Evolutionary conservation across 2,329 filamentous ascomycete species (phyloP), one percentile per base, ranked within the genome.

Genomic region (Fusarium pilosicola): DNA sequence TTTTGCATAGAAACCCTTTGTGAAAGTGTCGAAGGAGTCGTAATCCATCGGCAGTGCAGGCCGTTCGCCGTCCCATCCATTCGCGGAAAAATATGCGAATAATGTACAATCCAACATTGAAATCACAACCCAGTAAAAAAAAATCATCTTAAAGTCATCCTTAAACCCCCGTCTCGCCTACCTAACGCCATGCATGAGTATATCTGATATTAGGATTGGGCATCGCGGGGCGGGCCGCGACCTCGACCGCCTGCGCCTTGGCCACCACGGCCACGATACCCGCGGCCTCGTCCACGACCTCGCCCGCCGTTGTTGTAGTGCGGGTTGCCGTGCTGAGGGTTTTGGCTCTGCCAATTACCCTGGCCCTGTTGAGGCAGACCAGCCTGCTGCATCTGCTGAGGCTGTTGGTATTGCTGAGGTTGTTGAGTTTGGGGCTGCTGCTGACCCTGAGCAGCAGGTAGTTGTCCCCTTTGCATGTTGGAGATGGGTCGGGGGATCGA

Each of bases 401-500:
- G 74, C 63, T 80, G 73, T 46, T 79, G 77, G 28, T 69, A 73
- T 70, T 70, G 74, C 65, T 68, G 79, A 66, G 79, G 78, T 28
- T 76, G 75, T 75, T 80, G 80, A 30, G 36, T 55, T 74, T 80
- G 80, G 32, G 46, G 28, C 65, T 80, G 80, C 69, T 80, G 78
- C 30, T 77, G 75, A 62, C 77, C 80, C 76, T 80, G 80, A 28
- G 51, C 78, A 73, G 49, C 68, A 67, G 78, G 75, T 41, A 78
- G 71, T 39, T 78, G 70, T 68, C 77, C 72, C 65, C 77, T 73
- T 73, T 81, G 71, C 70, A 88, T 84, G 73, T 86, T 89, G 52
- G 88, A 88, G 74, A 90, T 86, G 17, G 96, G 96, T 39, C 95
- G 91, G 57, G 97, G 96, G 78, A 99, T 98, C 65, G 89, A 96